phyloP scores from a whole-genome alignment of 768 basidiomycete genomes.

The Leccinellum luteum region DNA sequence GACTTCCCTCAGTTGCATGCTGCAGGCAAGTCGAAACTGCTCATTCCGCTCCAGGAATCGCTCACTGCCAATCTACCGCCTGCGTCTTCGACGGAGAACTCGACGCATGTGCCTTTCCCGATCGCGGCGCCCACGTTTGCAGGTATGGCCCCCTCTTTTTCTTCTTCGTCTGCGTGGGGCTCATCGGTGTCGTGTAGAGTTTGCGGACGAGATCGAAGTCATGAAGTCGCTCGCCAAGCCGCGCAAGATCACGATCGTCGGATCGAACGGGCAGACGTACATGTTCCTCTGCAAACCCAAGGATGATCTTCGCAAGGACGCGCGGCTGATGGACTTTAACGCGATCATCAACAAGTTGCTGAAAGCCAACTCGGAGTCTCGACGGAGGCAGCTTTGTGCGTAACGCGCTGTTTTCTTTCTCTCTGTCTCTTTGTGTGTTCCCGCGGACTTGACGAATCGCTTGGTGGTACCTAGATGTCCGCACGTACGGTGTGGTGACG shows the following conservation, averaged over 20 bases:
- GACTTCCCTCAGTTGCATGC: slow-evolving; percentile 52
- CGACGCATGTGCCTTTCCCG: slow-evolving; percentile 80
- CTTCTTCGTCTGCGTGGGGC: background rate
- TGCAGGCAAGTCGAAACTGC: slow-evolving; percentile 62
- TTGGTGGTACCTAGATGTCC: slow-evolving; percentile 55
- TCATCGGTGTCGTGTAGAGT: slow-evolving; percentile 43
- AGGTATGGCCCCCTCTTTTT: slow-evolving; percentile 34
- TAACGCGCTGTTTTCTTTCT: slow-evolving; percentile 7
- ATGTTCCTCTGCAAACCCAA: slow-evolving; percentile 95
- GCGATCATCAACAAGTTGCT: slow-evolving; percentile 95
- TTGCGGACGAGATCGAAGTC: slow-evolving; percentile 80
- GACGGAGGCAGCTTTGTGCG: slow-evolving; percentile 86
- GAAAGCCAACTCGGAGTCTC: slow-evolving; percentile 90
- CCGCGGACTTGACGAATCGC: background rate
- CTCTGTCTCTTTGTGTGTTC: too few species aligned
- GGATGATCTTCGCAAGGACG: slow-evolving; percentile 97
- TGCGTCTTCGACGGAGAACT: slow-evolving; percentile 49
- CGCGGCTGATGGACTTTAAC: slow-evolving; percentile 96
- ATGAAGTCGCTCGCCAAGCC: slow-evolving; percentile 93
- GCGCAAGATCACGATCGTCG: slow-evolving; percentile 82
- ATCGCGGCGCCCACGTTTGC: slow-evolving; percentile 69
- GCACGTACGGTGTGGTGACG: slow-evolving; percentile 98
- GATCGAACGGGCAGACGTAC: slow-evolving; percentile 80
- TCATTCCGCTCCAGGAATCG: slow-evolving; percentile 92
- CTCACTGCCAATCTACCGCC: slow-evolving; percentile 88